Percentiles rank a stretch among this genome's conserved stretches.
Evolutionary conservation across 2,329 filamentous ascomycete species (phyloP).

Genomic region (Fusarium denticulatum): DNA sequence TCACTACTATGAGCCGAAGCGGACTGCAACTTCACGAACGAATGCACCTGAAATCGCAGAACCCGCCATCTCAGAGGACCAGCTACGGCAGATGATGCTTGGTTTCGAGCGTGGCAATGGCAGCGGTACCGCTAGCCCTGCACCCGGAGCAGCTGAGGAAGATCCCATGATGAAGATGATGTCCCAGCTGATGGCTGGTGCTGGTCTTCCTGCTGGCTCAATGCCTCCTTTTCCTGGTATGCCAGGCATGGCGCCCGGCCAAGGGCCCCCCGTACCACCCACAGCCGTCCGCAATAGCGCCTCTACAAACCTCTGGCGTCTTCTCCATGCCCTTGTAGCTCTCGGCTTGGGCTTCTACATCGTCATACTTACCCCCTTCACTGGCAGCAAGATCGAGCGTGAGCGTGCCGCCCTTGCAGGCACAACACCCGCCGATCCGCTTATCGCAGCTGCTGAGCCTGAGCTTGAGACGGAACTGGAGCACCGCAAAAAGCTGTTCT

Average conservation of each 20-base stretch:
- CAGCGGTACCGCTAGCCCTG: constrained; percentile 40
- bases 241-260: constrained; percentile 46
- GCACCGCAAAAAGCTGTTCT: constrained; percentile 61
- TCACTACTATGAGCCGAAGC: constrained; percentile 71
- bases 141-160: constrained; percentile 36
- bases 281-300: constrained; percentile 44
- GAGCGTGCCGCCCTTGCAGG: constrained; percentile 52
- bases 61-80: constrained; percentile 61
- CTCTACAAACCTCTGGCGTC: constrained; percentile 70
- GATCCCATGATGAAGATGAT: constrained; percentile 71
- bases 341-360: constrained; percentile 77
- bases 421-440: constrained; percentile 36
- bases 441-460: constrained; percentile 34
- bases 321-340: constrained; percentile 78
- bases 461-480: constrained; percentile 47
- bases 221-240: constrained; percentile 50
- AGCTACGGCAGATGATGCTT: constrained; percentile 72
- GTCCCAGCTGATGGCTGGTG: constrained; percentile 73
- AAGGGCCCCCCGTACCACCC: constrained; percentile 47
- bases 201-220: constrained; percentile 43
- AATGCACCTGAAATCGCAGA: constrained; percentile 45
- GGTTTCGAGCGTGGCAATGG: constrained; percentile 56
- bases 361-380: constrained; percentile 73
- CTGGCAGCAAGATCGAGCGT: constrained; percentile 71
- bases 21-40: constrained; percentile 45